phyloP scores from a whole-genome alignment of 257 asterid species.

The Solanum virginianum region DNA sequence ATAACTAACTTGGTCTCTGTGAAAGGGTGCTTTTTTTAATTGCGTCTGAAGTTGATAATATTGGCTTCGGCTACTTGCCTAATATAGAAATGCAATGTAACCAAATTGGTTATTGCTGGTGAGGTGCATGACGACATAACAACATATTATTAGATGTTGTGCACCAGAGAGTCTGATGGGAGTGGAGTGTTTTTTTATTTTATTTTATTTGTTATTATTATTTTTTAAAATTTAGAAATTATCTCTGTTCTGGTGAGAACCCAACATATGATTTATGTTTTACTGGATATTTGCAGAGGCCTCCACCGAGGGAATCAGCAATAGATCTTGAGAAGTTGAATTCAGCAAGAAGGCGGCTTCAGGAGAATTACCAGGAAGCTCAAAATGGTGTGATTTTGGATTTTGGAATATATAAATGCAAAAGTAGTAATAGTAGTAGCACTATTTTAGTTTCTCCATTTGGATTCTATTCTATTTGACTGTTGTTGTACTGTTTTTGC shows the following conservation, averaged over 20 bases:
- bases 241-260: neutral
- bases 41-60: neutral
- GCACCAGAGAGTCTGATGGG: neutral
- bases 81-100: neutral
- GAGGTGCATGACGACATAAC: neutral
- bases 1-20: neutral
- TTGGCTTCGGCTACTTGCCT: neutral
- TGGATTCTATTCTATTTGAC: neutral
- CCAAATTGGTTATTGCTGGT: neutral
- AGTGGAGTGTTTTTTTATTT: neutral
- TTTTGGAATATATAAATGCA: conserved; percentile 1
- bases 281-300: conserved; percentile 49
- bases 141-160: neutral
- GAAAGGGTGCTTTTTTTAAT: neutral
- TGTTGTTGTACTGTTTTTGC: conserved; percentile 15
- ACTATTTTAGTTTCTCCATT: neutral
- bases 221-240: neutral
- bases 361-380: conserved; percentile 98
- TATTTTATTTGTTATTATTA: too few relatives aligned
- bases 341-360: conserved; percentile 86
- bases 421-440: neutral
- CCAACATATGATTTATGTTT: neutral
- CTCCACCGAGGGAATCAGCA: conserved; percentile 38
- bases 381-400: conserved; percentile 60
- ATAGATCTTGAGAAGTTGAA: conserved; percentile 66